Base-by-base conservation (phyloP, 2,329 filamentous ascomycete genomes). In the Mycocentrospora acerina region DNA sequence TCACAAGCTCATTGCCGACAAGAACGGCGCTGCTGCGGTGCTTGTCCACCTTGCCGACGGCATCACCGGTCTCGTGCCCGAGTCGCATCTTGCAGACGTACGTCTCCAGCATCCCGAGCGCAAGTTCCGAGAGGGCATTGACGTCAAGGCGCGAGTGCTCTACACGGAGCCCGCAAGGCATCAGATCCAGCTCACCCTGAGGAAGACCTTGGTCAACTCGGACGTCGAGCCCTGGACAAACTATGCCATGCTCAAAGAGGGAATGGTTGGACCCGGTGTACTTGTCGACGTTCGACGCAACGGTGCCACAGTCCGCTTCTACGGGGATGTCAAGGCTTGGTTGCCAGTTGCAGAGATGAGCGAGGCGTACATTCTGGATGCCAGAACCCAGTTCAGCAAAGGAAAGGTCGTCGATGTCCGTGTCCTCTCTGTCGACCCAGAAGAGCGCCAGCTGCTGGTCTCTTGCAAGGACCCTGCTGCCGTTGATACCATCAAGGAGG, bases 291-390 rank as follows among this genome's bases (percentile, higher is more conserved):
- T 98, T 9, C 75, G 89, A 40, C 70, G 79, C 3, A 81, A 82
- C 36, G 93, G 93, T 42, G 93, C 93, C 9, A 81, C 91, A 13
- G 86, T 98, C 36, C 89, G 95, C 62, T 98, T 97, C 69, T 98
- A 94, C 59, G 89, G 89, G 13, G 71, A 76, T 7, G 75, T 98
- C 14, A 81, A 82, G 50, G 94, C 86, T 7, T 98, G 94, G 72
- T 76, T 98, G 37, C 93, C 93, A 2, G 84, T 95, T 1, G 88
- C 88, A 1, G 91, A 98, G 69, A 98, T 98, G 93, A 97, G 93
- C 64, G 93, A 98, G 65, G 90, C 90, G 9, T 96, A 86, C 61
- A 96, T 98, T 58, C 81, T 86, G 52, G 87, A 96, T 59, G 90
- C 93, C 4, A 81, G 80, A 30, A 83, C 94, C 59, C 90, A 97